phyloP scores from a whole-genome alignment of 2,329 filamentous ascomycete species.

The Pseudocercospora eumusae region DNA sequence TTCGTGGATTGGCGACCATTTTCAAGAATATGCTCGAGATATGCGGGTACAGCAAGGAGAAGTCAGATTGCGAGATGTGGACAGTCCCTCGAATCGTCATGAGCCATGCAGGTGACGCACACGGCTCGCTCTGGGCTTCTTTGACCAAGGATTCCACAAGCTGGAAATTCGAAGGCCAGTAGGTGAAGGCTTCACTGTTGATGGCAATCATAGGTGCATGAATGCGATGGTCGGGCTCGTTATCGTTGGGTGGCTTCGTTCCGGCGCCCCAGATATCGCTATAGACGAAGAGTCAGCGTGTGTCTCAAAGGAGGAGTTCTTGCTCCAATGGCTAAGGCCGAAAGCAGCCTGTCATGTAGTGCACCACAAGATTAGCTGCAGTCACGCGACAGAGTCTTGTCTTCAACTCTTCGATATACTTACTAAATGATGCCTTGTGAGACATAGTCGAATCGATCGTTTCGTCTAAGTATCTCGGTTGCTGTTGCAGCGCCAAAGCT shows the following conservation, averaged over 20 bases:
- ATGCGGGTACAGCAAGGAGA: constrained; percentile 63
- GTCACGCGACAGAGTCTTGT: not conserved
- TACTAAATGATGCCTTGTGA: constrained; percentile 63
- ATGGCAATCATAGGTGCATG: constrained; percentile 62
- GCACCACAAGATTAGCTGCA: not conserved
- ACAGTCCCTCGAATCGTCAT: constrained; percentile 60
- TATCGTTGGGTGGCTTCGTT: constrained; percentile 46
- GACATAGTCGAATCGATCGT: constrained; percentile 58
- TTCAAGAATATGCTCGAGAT: constrained; percentile 62
- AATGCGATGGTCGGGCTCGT: constrained; percentile 48
- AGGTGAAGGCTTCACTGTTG: constrained; percentile 69
- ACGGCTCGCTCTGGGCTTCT: constrained; percentile 53
- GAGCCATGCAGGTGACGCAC: constrained; percentile 46
- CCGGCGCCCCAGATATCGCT: constrained; percentile 62
- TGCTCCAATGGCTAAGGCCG: not conserved
- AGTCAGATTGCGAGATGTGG: constrained; percentile 67
- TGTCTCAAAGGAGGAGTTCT: not conserved
- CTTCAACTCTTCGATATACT: not conserved
- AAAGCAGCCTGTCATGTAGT: not conserved
- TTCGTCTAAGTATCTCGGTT: constrained; percentile 60
- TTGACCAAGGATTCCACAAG: constrained; percentile 58
- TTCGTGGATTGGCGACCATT: constrained; percentile 62
- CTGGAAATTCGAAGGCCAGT: constrained; percentile 66
- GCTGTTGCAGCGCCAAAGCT: constrained; percentile 68
- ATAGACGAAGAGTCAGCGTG: not conserved